Evolutionary conservation across 768 basidiomycete genomes (phyloP).

Genomic region (Leucocoprinus sp.): DNA sequence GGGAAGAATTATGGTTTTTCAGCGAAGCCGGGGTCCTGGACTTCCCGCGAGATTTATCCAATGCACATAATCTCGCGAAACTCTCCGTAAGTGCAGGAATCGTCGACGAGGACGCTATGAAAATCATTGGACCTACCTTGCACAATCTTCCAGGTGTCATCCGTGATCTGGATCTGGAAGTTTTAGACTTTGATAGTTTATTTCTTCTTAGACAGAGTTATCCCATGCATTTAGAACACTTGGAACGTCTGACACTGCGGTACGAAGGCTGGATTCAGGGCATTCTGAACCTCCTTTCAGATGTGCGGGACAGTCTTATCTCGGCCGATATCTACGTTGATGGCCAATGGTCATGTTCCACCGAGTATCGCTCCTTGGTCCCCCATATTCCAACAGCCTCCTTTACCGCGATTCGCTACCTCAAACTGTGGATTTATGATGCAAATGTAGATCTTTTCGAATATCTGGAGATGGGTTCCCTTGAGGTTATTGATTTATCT

Average conservation of each 20-base stretch:
- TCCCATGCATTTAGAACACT: neutral
- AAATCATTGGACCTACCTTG: neutral
- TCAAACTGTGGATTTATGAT: neutral
- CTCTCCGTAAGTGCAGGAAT: neutral
- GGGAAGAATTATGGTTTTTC: neutral
- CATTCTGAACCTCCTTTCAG: neutral
- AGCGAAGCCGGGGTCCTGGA: neutral
- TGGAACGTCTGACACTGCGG: neutral
- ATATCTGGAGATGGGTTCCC: neutral
- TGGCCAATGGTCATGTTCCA: neutral
- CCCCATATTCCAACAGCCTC: neutral
- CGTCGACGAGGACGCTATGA: neutral
- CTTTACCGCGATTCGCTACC: neutral
- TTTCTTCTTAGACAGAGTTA: neutral
- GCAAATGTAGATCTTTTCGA: neutral
- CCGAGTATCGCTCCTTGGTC: neutral
- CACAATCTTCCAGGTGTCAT: neutral
- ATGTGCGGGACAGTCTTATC: neutral
- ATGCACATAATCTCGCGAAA: neutral
- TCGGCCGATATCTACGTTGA: neutral
- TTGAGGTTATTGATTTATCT: neutral
- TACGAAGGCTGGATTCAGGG: conserved; percentile 4
- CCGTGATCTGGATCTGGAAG: neutral
- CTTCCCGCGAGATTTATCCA: neutral
- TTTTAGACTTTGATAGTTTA: neutral